Evolutionary conservation across 2,329 filamentous ascomycete genomes (phyloP), one percentile per base, ranked within the genome.

Genomic region (Calonectria pauciramosa): DNA sequence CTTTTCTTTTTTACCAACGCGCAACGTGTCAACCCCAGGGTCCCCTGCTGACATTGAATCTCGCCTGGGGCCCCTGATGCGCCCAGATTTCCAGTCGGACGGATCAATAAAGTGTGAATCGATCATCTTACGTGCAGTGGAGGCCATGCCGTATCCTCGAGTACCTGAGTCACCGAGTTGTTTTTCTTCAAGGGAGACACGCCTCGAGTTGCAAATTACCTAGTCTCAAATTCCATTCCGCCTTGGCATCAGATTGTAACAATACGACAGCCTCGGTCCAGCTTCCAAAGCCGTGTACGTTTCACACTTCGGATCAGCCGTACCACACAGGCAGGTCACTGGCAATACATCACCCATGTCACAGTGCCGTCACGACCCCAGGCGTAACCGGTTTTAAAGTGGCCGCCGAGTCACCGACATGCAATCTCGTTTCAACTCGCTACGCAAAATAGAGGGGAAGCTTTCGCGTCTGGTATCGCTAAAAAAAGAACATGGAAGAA

Each of bases 11-110:
- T 65, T 49, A 20, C 23, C 26, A 49, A 47, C 44, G 20, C 41
- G 66, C 54, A 56, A 72, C 65, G 44, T 60, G 70, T 63, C 63
- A 59, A 63, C 23, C 52, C 51, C 30, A 20, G 51, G 63, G 36
- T 41, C 52, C 64, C 70, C 52, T 68, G 64, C 26, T 63, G 36
- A 38, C 52, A 56, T 18, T 28, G 56, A 49, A 36, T 20, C 51
- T 71, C 51, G 63, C 63, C 60, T 44, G 67, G 34, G 34, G 41
- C 63, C 70, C 63, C 49, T 32, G 56, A 63, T 41, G 56, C n/a
- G 56, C 34, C 38, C 23, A 41, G 38, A 38, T 41, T 41, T 26
- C 38, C 56, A 26, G 26, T 38, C 36, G 13, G 56, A 63, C 36
- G 56, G 56, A 63, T 63, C 56, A 63, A 63, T 63, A 63, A 28